Evolutionary conservation across 768 basidiomycete species (phyloP).

Genomic region (Suillus discolor): DNA sequence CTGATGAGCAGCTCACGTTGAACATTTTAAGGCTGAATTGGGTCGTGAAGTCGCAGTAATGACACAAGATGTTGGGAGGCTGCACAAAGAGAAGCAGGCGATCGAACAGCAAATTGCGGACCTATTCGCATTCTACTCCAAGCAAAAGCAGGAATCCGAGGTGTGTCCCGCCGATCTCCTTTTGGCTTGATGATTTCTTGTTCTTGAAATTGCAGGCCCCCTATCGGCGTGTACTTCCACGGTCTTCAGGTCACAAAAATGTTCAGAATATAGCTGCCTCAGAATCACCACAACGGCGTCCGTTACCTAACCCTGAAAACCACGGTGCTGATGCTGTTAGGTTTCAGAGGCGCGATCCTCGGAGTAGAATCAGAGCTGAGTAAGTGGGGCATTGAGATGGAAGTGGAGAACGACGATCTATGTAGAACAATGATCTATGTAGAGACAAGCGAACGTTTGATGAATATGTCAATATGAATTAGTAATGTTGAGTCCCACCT

Average conservation of each 20-base stretch:
- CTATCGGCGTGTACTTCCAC: slow-evolving; percentile 25
- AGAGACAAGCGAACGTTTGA: neutral
- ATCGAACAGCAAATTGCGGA: slow-evolving; percentile 75
- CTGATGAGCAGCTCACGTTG: slow-evolving; percentile 67
- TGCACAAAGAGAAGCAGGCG: slow-evolving; percentile 64
- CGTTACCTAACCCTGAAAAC: slow-evolving; percentile 32
- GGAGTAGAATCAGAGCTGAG: neutral
- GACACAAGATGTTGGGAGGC: slow-evolving; percentile 70
- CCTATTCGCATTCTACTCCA: slow-evolving; percentile 71
- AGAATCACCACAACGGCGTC: slow-evolving; percentile 23
- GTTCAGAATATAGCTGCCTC: slow-evolving; percentile 31
- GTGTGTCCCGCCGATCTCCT: slow-evolving; percentile 18
- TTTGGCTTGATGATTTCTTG: neutral
- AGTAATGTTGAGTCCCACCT: neutral
- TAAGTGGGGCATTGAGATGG: neutral
- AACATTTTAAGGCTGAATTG: slow-evolving; percentile 84
- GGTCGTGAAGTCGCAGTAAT: slow-evolving; percentile 72
- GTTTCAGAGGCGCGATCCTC: neutral
- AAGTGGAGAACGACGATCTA: neutral
- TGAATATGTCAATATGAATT: neutral
- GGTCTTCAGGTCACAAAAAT: slow-evolving; percentile 23
- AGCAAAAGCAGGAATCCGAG: slow-evolving; percentile 52
- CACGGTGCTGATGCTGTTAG: neutral
- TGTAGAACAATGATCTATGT: neutral
- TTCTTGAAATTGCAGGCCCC: slow-evolving; percentile 20